These are phyloP conservation scores for Alternaria triticimaculans DNA, from an alignment of 2,329 filamentous ascomycete species.

Conservation along the genomic window DNA sequence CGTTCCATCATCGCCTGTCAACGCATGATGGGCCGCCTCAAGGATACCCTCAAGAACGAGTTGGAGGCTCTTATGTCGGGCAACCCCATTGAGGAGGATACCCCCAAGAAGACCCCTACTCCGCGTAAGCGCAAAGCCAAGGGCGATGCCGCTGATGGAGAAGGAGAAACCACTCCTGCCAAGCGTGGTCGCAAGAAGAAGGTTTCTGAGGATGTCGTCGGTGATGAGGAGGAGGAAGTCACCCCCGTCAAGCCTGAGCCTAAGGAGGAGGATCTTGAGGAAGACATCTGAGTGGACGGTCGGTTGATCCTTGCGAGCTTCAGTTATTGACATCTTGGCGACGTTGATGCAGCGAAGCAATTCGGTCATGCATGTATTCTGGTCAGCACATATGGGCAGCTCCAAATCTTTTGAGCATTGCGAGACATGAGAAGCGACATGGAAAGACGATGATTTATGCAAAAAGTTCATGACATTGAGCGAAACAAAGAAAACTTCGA, in stretches of 20 bases:
- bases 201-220: background rate
- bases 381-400: background rate
- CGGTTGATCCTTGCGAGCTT: too few species aligned
- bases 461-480: background rate
- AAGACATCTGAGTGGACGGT: background rate
- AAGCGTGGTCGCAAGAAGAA: conserved; percentile 14
- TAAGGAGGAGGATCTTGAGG: background rate
- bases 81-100: background rate
- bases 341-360: background rate
- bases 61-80: too few species aligned
- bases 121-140: conserved; percentile 28
- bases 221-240: background rate
- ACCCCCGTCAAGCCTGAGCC: conserved; percentile 5
- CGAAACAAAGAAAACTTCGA: conserved; percentile 12
- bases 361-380: background rate
- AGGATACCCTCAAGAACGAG: conserved; percentile 21
- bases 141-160: conserved; percentile 3
- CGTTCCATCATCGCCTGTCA: conserved; percentile 26
- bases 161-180: background rate
- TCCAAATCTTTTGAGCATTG: fast-evolving
- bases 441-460: background rate
- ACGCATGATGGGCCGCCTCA: conserved; percentile 28
- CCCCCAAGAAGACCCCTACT: conserved; percentile 13
- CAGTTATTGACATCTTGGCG: background rate
- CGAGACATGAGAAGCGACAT: background rate